Evolutionary conservation across 805 yeast species (phyloP).

Genomic region (Schwanniomyces vanrijiae): DNA sequence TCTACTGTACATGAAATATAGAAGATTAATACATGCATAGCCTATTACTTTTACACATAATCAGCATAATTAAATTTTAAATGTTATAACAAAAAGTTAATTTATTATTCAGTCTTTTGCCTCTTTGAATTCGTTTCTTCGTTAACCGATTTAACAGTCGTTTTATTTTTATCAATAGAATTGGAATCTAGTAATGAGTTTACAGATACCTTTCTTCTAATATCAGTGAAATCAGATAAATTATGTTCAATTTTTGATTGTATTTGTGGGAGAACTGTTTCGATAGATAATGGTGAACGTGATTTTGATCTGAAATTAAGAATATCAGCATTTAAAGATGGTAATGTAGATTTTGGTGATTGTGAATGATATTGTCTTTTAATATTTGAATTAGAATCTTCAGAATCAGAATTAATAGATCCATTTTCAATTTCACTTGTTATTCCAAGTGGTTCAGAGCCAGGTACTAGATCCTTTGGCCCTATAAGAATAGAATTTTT

Average conservation of each 20-base stretch:
- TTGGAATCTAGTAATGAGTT: constrained; percentile 21
- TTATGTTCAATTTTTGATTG: neutral
- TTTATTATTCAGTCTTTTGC: constrained; percentile 2
- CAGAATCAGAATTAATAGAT: neutral
- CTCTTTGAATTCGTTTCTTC: constrained; percentile 5
- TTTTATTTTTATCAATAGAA: constrained; percentile 5
- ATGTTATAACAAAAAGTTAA: neutral
- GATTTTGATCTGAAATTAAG: neutral
- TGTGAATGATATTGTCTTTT: constrained; percentile 4
- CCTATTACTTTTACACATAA: neutral
- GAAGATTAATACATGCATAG: neutral
- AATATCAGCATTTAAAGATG: neutral
- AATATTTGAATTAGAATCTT: neutral
- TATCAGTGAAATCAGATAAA: neutral
- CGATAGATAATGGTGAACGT: neutral
- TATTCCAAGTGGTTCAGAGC: neutral
- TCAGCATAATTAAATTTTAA: neutral
- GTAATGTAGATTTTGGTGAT: constrained; percentile 6
- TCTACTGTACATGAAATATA: neutral
- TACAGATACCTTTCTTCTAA: constrained; percentile 19
- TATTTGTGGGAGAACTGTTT: neutral
- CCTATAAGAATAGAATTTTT: constrained; percentile 16
- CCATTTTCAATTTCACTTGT: neutral
- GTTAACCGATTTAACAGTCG: constrained; percentile 2
- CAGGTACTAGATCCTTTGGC: constrained; percentile 16